Percentiles rank a stretch among this genome's conserved stretches.
These are phyloP conservation scores for Sugiyamaella qingdaonensis DNA, from an alignment of 805 yeast genomes.

Conservation along the genomic window DNA sequence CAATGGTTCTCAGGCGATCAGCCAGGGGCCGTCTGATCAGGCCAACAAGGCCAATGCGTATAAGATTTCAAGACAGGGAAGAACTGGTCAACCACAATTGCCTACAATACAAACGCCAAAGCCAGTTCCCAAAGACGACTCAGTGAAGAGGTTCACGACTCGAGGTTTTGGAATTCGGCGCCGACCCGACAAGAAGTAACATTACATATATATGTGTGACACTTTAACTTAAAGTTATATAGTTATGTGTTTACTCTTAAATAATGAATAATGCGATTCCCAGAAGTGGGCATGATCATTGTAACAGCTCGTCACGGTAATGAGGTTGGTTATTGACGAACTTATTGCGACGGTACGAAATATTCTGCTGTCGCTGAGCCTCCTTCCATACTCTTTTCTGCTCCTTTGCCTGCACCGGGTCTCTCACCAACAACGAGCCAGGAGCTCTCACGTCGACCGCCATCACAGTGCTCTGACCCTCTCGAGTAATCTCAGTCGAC, in stretches of 20 bases:
- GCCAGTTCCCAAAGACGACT: neutral
- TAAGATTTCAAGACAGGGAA: neutral
- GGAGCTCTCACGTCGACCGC: slow-evolving; percentile 53
- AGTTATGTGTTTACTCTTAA: no score
- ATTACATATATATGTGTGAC: neutral
- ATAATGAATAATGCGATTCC: no score
- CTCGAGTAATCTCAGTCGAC: slow-evolving; percentile 48
- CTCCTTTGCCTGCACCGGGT: slow-evolving; percentile 40
- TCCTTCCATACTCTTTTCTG: slow-evolving; percentile 61
- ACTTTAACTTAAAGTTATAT: no score
- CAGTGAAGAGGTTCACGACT: neutral
- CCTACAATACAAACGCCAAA: neutral
- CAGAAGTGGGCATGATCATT: slow-evolving; percentile 21
- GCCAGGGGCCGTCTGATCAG: neutral
- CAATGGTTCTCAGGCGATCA: neutral
- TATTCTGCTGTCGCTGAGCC: slow-evolving; percentile 45
- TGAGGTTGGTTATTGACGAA: slow-evolving; percentile 80
- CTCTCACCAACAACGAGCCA: slow-evolving; percentile 29
- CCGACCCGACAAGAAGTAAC: neutral
- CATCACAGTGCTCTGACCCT: slow-evolving; percentile 69
- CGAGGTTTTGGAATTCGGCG: slow-evolving; percentile 1
- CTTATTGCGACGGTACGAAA: slow-evolving; percentile 49
- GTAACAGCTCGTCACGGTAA: slow-evolving; percentile 69
- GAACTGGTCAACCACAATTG: neutral
- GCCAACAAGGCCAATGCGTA: neutral